phyloP scores from a whole-genome alignment of 768 basidiomycete genomes.

The Russula ochroleuca region DNA sequence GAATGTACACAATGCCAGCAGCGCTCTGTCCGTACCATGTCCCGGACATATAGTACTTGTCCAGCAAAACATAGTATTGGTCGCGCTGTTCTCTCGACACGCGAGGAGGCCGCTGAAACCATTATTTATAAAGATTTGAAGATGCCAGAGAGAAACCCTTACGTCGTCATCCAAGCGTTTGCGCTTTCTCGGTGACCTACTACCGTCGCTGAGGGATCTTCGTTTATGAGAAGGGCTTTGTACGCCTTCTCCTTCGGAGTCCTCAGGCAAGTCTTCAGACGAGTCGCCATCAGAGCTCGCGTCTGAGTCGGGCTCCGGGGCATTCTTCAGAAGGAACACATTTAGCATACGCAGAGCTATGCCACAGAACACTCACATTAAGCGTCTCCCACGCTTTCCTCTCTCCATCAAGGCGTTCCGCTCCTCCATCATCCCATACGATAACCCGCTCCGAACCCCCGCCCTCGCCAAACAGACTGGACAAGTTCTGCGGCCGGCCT shows the following conservation, averaged over 20 bases:
- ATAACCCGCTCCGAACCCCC: constrained; percentile 68
- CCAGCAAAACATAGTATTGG: constrained; percentile 56
- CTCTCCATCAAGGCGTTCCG: constrained; percentile 63
- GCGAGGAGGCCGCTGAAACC: constrained; percentile 45
- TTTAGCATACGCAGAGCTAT: background rate
- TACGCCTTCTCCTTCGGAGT: constrained; percentile 41
- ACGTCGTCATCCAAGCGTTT: constrained; percentile 46
- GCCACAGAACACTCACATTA: constrained; percentile 47
- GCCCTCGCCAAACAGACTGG: constrained; percentile 74
- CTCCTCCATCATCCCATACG: constrained; percentile 91
- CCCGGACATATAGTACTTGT: constrained; percentile 81
- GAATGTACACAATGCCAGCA: constrained; percentile 80
- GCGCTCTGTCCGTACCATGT: constrained; percentile 89
- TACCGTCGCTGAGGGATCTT: constrained; percentile 31
- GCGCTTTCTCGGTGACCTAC: constrained; percentile 29
- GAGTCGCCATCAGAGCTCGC: constrained; percentile 49
- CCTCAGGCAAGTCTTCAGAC: constrained; percentile 41
- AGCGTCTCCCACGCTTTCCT: constrained; percentile 80
- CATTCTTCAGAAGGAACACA: constrained; percentile 48
- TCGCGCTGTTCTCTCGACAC: constrained; percentile 69
- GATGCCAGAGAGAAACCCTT: constrained; percentile 18
- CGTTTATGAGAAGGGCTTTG: constrained; percentile 53
- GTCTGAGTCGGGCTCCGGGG: constrained; percentile 71
- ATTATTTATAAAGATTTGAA: constrained; percentile 6
- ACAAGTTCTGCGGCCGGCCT: constrained; percentile 81